These are phyloP conservation scores for Tuber melanosporum DNA, from an alignment of 495 filamentous ascomycete genomes.

Conservation along the genomic window DNA sequence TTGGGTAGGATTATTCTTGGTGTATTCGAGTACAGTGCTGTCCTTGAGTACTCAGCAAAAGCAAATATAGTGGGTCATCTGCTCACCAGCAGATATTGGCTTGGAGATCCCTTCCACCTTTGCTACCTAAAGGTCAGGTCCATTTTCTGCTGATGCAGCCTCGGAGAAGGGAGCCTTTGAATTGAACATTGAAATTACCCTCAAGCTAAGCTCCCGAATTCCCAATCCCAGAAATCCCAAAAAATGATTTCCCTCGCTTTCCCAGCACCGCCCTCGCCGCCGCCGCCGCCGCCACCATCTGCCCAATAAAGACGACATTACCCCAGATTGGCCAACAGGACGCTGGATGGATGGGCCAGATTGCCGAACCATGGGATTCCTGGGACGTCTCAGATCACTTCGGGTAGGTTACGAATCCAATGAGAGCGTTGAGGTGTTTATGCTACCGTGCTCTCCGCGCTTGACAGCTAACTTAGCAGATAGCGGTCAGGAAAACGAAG, in stretches of 20 bases:
- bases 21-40: not conserved
- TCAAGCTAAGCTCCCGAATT: not conserved
- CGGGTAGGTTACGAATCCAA: slow-evolving; percentile 1
- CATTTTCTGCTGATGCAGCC: not conserved
- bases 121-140: not conserved
- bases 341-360: not conserved
- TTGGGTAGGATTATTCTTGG: not conserved
- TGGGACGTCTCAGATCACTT: slow-evolving; percentile 4
- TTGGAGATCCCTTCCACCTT: not conserved
- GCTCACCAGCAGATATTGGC: not conserved
- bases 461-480: not conserved
- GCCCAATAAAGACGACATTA: not conserved
- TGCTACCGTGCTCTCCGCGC: not conserved
- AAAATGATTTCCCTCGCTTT: not conserved
- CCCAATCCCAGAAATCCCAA: not conserved
- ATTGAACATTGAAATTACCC: slow-evolving; percentile 1
- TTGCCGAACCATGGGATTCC: not conserved
- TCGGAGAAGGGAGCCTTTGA: not conserved
- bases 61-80: not conserved
- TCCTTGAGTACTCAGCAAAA: not conserved
- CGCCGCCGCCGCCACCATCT: not conserved
- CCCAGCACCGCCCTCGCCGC: not conserved
- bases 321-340: not conserved
- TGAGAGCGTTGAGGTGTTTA: not conserved
- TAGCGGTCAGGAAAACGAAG: not conserved